Conservation (phyloP, 1,139 yeast species). For the Zygoascus hellenicus region DNA sequence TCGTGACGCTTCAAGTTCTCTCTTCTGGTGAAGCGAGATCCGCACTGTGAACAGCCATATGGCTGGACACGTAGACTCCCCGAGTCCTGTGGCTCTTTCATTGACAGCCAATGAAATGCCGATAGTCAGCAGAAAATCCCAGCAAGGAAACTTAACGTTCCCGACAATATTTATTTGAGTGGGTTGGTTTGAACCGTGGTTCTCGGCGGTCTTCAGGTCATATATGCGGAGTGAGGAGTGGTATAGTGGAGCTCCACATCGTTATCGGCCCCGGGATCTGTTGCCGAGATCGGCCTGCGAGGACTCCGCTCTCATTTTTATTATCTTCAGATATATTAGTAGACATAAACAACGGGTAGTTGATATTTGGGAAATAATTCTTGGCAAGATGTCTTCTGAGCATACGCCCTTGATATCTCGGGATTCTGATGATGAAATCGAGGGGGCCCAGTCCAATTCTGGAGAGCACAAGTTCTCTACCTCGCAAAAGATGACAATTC, state of each 20-base stretch:
- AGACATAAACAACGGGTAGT: too few species aligned
- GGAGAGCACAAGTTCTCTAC: neutral
- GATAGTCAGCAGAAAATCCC: neutral
- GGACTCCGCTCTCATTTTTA: too few species aligned
- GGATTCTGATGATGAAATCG: neutral
- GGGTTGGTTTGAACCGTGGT: too few species aligned
- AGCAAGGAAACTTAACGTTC: too few species aligned
- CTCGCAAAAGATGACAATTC: conserved; percentile 2
- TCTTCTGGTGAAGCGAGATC: conserved; percentile 7
- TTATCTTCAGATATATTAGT: too few species aligned
- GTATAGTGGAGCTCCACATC: too few species aligned
- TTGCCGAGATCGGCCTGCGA: too few species aligned
- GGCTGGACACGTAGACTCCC: conserved; percentile 13
- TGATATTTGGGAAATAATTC: too few species aligned
- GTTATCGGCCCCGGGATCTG: too few species aligned
- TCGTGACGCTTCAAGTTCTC: conserved; percentile 9
- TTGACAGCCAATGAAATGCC: neutral
- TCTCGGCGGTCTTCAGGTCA: too few species aligned
- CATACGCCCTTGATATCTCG: neutral
- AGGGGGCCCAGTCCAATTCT: neutral
- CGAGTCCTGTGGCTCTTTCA: neutral
- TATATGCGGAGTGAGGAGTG: too few species aligned
- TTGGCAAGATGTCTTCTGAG: neutral
- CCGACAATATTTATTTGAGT: too few species aligned
- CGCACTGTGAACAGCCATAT: conserved; percentile 4